These are phyloP conservation scores for Solanum hybrid DNA, from an alignment of 305 asterid genomes.

Conservation along the genomic window DNA sequence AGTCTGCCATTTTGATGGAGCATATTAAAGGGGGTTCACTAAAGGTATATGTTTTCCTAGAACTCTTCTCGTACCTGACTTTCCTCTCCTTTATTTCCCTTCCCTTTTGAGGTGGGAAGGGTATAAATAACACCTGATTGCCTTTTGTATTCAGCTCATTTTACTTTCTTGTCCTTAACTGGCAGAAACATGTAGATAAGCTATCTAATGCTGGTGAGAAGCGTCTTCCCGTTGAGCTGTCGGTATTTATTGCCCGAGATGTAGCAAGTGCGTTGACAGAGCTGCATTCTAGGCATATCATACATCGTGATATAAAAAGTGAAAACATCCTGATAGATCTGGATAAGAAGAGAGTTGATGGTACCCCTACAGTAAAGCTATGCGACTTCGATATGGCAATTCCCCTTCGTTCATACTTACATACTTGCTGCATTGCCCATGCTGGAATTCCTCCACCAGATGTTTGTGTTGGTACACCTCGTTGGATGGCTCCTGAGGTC, in stretches of 20 bases:
- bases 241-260: conserved; percentile 48
- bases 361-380: conserved; percentile 72
- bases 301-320: conserved; percentile 87
- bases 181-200: conserved; percentile 65
- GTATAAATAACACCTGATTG: conserved; percentile 3
- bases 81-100: neutral
- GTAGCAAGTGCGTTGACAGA: conserved; percentile 55
- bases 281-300: conserved; percentile 54
- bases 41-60: conserved; percentile 34
- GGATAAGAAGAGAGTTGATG: conserved; percentile 52
- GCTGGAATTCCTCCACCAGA: conserved; percentile 72
- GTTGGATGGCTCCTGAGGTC: conserved; percentile 99
- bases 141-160: neutral
- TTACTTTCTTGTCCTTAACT: neutral
- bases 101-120: neutral
- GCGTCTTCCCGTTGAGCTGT: conserved; percentile 36
- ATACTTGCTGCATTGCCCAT: conserved; percentile 84
- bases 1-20: conserved; percentile 61
- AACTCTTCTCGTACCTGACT: neutral
- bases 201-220: conserved; percentile 49
- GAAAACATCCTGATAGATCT: conserved; percentile 75
- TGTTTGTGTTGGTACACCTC: conserved; percentile 88
- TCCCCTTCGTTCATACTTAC: conserved; percentile 66
- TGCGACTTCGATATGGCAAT: conserved; percentile 86
- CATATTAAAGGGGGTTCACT: conserved; percentile 81